Evolutionary conservation across 2,329 filamentous ascomycete genomes (phyloP).

Genomic region (Drechslera avenae): DNA sequence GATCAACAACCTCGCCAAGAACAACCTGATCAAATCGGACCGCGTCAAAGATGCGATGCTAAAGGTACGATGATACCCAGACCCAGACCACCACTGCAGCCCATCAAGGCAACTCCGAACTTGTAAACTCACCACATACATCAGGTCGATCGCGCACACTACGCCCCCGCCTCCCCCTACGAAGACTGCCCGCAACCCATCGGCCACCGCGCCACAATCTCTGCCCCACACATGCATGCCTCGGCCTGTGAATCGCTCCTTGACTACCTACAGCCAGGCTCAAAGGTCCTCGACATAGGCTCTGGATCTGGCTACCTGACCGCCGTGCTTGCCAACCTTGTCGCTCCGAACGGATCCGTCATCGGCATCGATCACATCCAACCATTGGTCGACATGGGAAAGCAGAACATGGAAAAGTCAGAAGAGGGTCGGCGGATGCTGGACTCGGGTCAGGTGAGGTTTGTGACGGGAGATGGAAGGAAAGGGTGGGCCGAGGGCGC

Average conservation of each 20-base stretch:
- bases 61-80: conserved; percentile 56
- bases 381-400: conserved; percentile 51
- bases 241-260: conserved; percentile 67
- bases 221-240: conserved; percentile 75
- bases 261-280: conserved; percentile 59
- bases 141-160: conserved; percentile 87
- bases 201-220: conserved; percentile 71
- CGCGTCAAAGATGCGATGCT: conserved; percentile 81
- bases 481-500: conserved; percentile 53
- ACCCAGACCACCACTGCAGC: not conserved
- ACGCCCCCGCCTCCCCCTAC: conserved; percentile 74
- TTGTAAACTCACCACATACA: not conserved
- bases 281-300: conserved; percentile 56
- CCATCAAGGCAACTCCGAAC: no score
- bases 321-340: conserved; percentile 82
- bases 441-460: conserved; percentile 66
- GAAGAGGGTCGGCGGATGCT: conserved; percentile 61
- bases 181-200: conserved; percentile 72
- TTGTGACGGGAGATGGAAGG: conserved; percentile 72
- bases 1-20: conserved; percentile 74
- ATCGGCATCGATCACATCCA: conserved; percentile 58
- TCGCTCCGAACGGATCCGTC: conserved; percentile 56
- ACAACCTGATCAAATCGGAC: conserved; percentile 73
- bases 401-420: conserved; percentile 52
- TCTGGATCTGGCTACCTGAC: conserved; percentile 73